phyloP scores from a whole-genome alignment of 805 yeast genomes.

The Lipomyces chichibuensis region DNA sequence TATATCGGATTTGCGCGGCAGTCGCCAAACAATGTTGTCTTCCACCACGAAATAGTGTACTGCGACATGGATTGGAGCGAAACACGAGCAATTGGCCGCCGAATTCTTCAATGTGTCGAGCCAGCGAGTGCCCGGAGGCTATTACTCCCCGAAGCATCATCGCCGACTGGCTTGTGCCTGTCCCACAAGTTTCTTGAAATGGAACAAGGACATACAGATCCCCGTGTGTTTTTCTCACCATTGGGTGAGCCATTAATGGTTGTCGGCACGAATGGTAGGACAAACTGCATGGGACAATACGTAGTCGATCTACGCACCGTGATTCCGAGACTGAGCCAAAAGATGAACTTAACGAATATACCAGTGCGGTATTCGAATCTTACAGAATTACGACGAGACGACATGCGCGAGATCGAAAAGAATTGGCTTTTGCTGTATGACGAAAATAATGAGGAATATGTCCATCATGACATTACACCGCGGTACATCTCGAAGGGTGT shows the following conservation, averaged over 20 bases:
- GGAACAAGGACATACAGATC: constrained; percentile 29
- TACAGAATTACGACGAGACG: constrained; percentile 19
- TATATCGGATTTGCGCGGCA: constrained; percentile 22
- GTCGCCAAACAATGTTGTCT: background rate
- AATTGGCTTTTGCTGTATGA: constrained; percentile 29
- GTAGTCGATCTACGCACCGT: constrained; percentile 27
- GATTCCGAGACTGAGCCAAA: constrained; percentile 20
- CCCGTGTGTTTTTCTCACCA: constrained; percentile 31
- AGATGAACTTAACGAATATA: constrained; percentile 17
- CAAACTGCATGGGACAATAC: constrained; percentile 22
- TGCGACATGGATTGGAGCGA: constrained; percentile 31
- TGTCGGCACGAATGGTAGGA: constrained; percentile 25
- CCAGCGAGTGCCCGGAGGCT: background rate
- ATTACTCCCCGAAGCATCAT: constrained; percentile 9
- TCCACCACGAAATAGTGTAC: constrained; percentile 26
- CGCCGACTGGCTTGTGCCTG: constrained; percentile 12
- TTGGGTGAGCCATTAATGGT: constrained; percentile 32
- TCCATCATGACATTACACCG: constrained; percentile 21
- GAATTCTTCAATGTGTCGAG: constrained; percentile 17
- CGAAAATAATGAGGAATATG: constrained; percentile 11
- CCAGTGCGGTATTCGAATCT: constrained; percentile 22
- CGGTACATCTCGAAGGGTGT: background rate
- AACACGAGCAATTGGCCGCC: constrained; percentile 14
- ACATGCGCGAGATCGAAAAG: constrained; percentile 19
- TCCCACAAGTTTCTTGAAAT: constrained; percentile 3